These are phyloP conservation scores for Cryptococcus floricola DNA, from an alignment of 1,284 basidiomycete species.

Conservation along the genomic window DNA sequence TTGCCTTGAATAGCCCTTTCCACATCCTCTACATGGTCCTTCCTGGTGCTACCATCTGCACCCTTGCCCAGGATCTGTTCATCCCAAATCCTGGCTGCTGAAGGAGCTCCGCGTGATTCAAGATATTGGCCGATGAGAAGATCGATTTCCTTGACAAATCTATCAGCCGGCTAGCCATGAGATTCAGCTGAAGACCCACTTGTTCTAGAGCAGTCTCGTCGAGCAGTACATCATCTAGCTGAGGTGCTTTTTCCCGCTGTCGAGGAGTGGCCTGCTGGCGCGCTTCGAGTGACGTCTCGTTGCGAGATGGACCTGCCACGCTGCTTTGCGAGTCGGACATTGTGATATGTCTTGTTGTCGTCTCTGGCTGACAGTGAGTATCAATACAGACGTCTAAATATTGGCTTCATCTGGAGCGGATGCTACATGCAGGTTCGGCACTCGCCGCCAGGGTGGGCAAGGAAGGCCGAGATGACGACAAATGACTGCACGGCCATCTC, in stretches of 20 bases:
- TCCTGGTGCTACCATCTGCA: conserved; percentile 35
- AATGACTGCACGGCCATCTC: no score
- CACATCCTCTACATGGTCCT: conserved; percentile 46
- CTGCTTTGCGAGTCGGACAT: neutral
- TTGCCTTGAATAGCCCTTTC: conserved; percentile 48
- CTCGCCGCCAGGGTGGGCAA: no score
- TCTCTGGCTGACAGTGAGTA: no score
- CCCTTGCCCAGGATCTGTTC: conserved; percentile 23
- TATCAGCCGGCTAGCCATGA: neutral
- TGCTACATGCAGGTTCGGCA: no score
- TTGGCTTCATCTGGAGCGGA: no score
- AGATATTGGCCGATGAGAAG: conserved; percentile 51
- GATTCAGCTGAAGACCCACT: conserved; percentile 1
- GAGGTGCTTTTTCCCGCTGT: conserved; percentile 12
- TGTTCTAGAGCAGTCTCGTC: conserved; percentile 12
- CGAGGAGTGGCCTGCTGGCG: conserved; percentile 1
- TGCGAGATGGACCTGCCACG: conserved; percentile 2
- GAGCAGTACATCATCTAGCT: conserved; percentile 13
- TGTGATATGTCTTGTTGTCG: no score
- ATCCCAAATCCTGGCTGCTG: conserved; percentile 27
- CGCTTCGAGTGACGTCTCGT: neutral
- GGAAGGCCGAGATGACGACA: no score
- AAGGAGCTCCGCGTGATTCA: conserved; percentile 44
- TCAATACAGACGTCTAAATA: no score
- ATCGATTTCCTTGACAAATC: conserved; percentile 35